Conservation (phyloP, 805 yeast genomes). For the Starmerella apis region DNA sequence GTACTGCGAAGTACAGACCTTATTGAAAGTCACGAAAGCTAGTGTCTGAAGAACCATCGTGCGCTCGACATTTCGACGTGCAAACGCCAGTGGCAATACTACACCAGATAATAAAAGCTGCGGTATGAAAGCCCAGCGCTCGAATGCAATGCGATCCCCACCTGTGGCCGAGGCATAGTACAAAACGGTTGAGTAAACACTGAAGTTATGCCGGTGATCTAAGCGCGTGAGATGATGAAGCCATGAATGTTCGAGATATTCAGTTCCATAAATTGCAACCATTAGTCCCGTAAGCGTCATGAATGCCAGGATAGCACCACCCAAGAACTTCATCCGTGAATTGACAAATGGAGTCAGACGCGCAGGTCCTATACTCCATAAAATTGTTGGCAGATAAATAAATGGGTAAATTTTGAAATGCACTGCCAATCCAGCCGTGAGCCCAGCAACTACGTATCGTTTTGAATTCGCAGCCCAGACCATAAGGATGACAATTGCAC, state of each 20-base stretch:
- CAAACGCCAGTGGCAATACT: slow-evolving; percentile 46
- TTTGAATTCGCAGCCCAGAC: slow-evolving; percentile 38
- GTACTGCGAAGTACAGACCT: slow-evolving; percentile 88
- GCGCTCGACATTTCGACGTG: slow-evolving; percentile 37
- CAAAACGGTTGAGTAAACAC: slow-evolving; percentile 67
- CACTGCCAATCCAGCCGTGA: slow-evolving; percentile 62
- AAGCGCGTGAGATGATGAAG: slow-evolving; percentile 70
- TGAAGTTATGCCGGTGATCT: slow-evolving; percentile 93
- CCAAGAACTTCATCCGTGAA: slow-evolving; percentile 36
- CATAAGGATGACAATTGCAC: slow-evolving; percentile 59
- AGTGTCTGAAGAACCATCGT: slow-evolving; percentile 67
- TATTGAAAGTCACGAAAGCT: slow-evolving; percentile 66
- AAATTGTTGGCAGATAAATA: slow-evolving; percentile 67
- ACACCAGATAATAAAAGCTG: slow-evolving; percentile 55
- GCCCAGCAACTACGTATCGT: slow-evolving; percentile 34
- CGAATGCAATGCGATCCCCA: slow-evolving; percentile 23
- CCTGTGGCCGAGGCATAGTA: slow-evolving; percentile 30
- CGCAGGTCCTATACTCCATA: slow-evolving; percentile 36
- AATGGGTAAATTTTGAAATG: slow-evolving; percentile 91
- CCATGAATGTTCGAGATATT: slow-evolving; percentile 67
- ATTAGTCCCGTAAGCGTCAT: slow-evolving; percentile 42
- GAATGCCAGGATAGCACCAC: slow-evolving; percentile 39
- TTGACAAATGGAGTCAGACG: slow-evolving; percentile 32
- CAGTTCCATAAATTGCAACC: slow-evolving; percentile 62
- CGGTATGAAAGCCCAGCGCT: slow-evolving; percentile 63